Percentiles rank a stretch among this genome's conserved stretches.
Conservation (phyloP, 805 yeast genomes). For the Kodamaea leandrae region DNA sequence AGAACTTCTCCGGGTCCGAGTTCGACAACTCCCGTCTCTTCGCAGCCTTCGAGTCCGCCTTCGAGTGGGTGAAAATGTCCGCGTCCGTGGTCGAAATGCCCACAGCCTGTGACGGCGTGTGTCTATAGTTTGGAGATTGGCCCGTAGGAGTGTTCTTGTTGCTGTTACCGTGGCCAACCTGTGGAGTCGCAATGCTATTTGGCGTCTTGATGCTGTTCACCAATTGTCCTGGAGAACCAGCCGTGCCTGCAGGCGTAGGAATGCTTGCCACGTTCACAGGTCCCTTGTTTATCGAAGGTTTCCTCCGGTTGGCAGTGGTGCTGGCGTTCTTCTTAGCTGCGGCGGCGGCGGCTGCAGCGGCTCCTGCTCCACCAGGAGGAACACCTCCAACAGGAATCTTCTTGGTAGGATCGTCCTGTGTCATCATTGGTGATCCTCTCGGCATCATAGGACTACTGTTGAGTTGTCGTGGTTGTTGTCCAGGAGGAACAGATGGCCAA, state of each 20-base stretch:
- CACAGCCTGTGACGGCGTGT: constrained; percentile 3
- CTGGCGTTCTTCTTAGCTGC: constrained; percentile 11
- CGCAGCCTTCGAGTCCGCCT: constrained; percentile 41
- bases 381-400: background rate
- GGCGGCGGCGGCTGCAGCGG: constrained; percentile 5
- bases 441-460: constrained; percentile 29
- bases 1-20: constrained; percentile 47
- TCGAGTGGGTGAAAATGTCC: constrained; percentile 22
- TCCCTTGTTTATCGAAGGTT: constrained; percentile 22
- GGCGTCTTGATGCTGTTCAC: constrained; percentile 44
- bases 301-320: constrained; percentile 15
- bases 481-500: constrained; percentile 17
- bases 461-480: constrained; percentile 12
- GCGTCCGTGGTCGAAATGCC: constrained; percentile 15
- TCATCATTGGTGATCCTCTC: constrained; percentile 17
- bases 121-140: constrained; percentile 32
- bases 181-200: constrained; percentile 43
- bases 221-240: constrained; percentile 38
- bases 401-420: constrained; percentile 3
- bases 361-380: constrained; percentile 3
- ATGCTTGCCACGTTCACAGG: constrained; percentile 24
- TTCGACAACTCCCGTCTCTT: constrained; percentile 46
- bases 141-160: constrained; percentile 42
- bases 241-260: constrained; percentile 36
- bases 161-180: constrained; percentile 31